Base-by-base conservation (phyloP, 768 basidiomycete species). In the Boletellus sp. region DNA sequence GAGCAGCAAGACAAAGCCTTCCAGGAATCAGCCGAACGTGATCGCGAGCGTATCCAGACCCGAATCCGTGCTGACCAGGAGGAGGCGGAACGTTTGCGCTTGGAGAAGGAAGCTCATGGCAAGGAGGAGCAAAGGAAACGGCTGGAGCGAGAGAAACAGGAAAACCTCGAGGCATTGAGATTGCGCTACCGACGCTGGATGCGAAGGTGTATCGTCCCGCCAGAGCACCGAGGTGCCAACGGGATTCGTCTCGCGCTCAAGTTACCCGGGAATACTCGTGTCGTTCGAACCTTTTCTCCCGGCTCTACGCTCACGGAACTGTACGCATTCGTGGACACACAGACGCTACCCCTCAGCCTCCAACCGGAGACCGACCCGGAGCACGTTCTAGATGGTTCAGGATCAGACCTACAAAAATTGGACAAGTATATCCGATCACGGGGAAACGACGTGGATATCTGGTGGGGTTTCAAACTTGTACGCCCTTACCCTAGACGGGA, bases 1-100 rank as follows among this genome's bases (percentile, higher is more conserved):
- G 86, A 83, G 23, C 86, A 89, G 58, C 92, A 94, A 58, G 94
- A 95, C 59, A 75, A 78, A 9, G 89, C 90, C 1, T 91, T 90
- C 65, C 70, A 71, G 34, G 81, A 85, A 45, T 75, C 84, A 0
- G 84, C 80, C 2, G 62, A 72, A 33, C 69, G 78, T 6, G 94
- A 96, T 64, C 72, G 76, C 22, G 88, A 86, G 63, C 75, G 84
- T 41, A 82, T 91, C 26, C 72, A 80, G 48, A 74, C 72, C 6
- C 73, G 74, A 38, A 76, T 85, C 39, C 73, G 62, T 12, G 79
- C 78, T 59, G 78, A 76, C 54, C 47, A 62, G 38, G 53, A 65
- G 48, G 57, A 61, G 52, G 56, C 49, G 45, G 76, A 74, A 45
- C 72, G 68, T 42, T 66, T 59, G 35, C 64, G 60, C 48, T 53